Conservation (phyloP, 352 stramenopile species). For the Globisporangium camurandrum region DNA sequence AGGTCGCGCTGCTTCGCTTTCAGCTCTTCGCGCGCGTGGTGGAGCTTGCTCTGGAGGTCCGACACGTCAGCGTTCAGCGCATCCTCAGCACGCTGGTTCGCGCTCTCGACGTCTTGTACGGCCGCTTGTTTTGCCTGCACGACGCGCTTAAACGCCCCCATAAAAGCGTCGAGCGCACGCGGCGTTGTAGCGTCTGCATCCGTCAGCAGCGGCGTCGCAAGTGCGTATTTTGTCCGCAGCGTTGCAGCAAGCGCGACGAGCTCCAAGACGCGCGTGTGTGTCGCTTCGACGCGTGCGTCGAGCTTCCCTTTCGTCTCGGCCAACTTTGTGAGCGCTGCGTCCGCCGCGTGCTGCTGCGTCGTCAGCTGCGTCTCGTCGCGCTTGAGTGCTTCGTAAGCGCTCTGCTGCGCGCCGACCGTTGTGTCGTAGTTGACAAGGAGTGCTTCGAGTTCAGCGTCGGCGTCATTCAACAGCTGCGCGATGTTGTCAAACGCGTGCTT, state of each 20-base stretch:
- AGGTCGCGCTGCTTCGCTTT: constrained; percentile 38
- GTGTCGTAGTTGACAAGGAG: constrained; percentile 52
- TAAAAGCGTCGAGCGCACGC: constrained; percentile 44
- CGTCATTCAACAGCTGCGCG: constrained; percentile 62
- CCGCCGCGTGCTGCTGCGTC: constrained; percentile 12
- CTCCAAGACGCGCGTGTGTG: constrained; percentile 28
- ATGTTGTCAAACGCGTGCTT: constrained; percentile 38
- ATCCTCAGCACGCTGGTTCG: constrained; percentile 38
- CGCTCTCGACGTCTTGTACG: constrained; percentile 26
- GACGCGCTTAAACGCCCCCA: constrained; percentile 33
- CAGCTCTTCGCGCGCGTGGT: constrained; percentile 39
- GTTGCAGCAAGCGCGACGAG: constrained; percentile 34
- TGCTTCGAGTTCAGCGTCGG: constrained; percentile 45
- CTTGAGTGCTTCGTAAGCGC: constrained; percentile 23
- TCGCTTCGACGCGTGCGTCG: constrained; percentile 42
- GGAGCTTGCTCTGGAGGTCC: constrained; percentile 41
- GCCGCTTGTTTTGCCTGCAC: constrained; percentile 33
- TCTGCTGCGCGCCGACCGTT: constrained; percentile 37
- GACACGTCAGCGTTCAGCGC: constrained; percentile 35
- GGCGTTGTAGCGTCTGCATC: no score
- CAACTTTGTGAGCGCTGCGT: constrained; percentile 30
- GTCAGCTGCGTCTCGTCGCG: constrained; percentile 22
- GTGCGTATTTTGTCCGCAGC: constrained; percentile 51
- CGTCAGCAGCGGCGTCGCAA: constrained; percentile 34
- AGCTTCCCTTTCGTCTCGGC: constrained; percentile 30